phyloP scores from a whole-genome alignment of 2,329 filamentous ascomycete species.

The Ascochyta koolunga region DNA sequence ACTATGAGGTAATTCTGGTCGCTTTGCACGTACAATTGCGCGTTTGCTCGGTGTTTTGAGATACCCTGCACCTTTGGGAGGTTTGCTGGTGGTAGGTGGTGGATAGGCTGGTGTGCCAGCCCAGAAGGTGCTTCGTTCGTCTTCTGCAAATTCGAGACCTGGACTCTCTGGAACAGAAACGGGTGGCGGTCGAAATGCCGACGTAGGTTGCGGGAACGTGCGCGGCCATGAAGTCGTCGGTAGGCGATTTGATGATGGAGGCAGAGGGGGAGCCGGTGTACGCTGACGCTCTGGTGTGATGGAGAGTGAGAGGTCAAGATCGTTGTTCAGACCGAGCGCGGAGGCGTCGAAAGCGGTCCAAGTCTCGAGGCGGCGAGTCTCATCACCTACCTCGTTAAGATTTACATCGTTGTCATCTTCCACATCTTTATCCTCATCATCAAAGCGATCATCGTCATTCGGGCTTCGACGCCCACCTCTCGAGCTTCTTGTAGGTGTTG shows the following conservation, averaged over 20 bases:
- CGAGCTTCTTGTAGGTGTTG: constrained; percentile 19
- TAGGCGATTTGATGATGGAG: constrained; percentile 3
- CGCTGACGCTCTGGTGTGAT: constrained; percentile 32
- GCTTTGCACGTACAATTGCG: constrained; percentile 42
- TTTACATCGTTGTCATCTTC: constrained; percentile 7
- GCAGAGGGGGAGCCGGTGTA: constrained; percentile 3
- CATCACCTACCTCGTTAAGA: constrained; percentile 28
- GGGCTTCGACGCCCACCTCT: constrained; percentile 19
- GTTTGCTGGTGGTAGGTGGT: constrained; percentile 16
- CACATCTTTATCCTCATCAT: neutral
- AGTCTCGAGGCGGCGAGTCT: constrained; percentile 41
- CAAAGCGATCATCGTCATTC: constrained; percentile 9
- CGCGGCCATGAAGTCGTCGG: neutral
- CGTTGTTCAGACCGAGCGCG: constrained; percentile 33
- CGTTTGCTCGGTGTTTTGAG: constrained; percentile 56
- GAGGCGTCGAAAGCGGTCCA: constrained; percentile 49
- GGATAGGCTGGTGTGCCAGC: constrained; percentile 34
- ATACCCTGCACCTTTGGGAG: constrained; percentile 43
- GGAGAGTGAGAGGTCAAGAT: constrained; percentile 38
- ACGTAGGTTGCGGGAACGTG: neutral
- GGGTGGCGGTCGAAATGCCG: neutral
- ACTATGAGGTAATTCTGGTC: constrained; percentile 33
- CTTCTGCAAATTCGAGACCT: constrained; percentile 14
- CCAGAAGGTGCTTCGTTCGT: constrained; percentile 31
- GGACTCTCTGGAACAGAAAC: constrained; percentile 8